These are phyloP conservation scores for Tilletia setariae DNA, from an alignment of 1,284 basidiomycete species.

Conservation along the genomic window DNA sequence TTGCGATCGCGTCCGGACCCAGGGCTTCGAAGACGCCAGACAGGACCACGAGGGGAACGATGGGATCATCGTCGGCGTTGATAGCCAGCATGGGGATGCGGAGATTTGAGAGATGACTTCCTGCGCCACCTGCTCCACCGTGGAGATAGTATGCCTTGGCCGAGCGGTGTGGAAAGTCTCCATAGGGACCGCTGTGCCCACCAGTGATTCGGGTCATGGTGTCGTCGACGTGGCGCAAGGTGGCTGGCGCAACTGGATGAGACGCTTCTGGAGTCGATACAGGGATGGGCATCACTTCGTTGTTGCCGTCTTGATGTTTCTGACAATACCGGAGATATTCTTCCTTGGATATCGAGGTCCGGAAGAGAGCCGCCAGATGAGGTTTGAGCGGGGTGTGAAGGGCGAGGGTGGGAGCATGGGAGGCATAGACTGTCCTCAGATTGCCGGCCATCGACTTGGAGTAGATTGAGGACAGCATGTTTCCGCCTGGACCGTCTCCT, in stretches of 20 bases:
- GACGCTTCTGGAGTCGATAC: background rate
- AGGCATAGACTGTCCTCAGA: constrained; percentile 58
- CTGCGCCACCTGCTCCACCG: constrained; percentile 34
- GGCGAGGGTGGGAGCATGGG: constrained; percentile 37
- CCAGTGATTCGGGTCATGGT: constrained; percentile 71
- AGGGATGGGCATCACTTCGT: background rate
- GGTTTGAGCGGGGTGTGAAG: constrained; percentile 39
- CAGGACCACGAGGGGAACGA: constrained; percentile 59
- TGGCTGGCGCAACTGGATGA: constrained; percentile 9
- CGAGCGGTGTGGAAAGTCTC: constrained; percentile 56
- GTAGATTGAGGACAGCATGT: constrained; percentile 69
- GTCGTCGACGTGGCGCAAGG: constrained; percentile 58
- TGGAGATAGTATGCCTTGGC: constrained; percentile 74
- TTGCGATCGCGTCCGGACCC: constrained; percentile 23
- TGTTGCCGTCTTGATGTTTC: background rate
- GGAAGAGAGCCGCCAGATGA: constrained; percentile 32
- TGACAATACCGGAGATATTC: background rate
- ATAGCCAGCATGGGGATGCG: constrained; percentile 66
- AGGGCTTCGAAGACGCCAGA: constrained; percentile 30
- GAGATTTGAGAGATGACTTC: constrained; percentile 34
- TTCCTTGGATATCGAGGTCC: background rate
- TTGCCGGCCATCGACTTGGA: constrained; percentile 79
- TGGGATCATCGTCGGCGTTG: constrained; percentile 86
- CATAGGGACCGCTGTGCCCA: constrained; percentile 60
- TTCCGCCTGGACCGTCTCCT: constrained; percentile 24